A percentile compares a stretch with the other conserved stretches of the same genome.
phyloP scores from a whole-genome alignment of 192 early-diverging fungal genomes.

The Geranomyces variabilis region DNA sequence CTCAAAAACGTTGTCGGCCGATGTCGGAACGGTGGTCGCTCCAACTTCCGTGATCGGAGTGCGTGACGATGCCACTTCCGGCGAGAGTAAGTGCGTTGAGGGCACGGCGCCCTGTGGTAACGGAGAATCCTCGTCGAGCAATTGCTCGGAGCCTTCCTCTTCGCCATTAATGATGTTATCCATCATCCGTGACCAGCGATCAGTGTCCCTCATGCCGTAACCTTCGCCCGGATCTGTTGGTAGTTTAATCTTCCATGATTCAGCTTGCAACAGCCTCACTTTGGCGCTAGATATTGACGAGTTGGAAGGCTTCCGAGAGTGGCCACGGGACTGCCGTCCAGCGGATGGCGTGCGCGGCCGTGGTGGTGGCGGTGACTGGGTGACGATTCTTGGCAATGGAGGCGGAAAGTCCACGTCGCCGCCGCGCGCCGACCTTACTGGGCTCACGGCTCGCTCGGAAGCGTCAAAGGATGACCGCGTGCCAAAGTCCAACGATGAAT shows the following conservation, averaged over 20 bases:
- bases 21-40: neutral
- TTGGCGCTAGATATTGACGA: constrained; percentile 14
- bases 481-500: too few relatives aligned
- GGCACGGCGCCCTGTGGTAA: neutral
- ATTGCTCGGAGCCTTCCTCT: neutral
- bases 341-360: too few relatives aligned
- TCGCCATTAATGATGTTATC: constrained; percentile 11
- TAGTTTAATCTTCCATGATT: constrained; percentile 16
- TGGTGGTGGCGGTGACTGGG: too few relatives aligned
- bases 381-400: too few relatives aligned
- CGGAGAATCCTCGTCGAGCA: neutral
- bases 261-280: constrained; percentile 9
- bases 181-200: constrained; percentile 29
- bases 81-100: too few relatives aligned
- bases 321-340: neutral
- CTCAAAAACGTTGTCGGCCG: constrained; percentile 2
- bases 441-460: too few relatives aligned
- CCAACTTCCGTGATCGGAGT: neutral
- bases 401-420: too few relatives aligned
- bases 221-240: constrained; percentile 17
- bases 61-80: too few relatives aligned
- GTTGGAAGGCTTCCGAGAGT: constrained; percentile 17
- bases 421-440: too few relatives aligned
- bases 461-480: too few relatives aligned
- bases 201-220: constrained; percentile 6